Evolutionary conservation across 2,329 filamentous ascomycete species (phyloP).

Genomic region (Colletotrichum camelliae): DNA sequence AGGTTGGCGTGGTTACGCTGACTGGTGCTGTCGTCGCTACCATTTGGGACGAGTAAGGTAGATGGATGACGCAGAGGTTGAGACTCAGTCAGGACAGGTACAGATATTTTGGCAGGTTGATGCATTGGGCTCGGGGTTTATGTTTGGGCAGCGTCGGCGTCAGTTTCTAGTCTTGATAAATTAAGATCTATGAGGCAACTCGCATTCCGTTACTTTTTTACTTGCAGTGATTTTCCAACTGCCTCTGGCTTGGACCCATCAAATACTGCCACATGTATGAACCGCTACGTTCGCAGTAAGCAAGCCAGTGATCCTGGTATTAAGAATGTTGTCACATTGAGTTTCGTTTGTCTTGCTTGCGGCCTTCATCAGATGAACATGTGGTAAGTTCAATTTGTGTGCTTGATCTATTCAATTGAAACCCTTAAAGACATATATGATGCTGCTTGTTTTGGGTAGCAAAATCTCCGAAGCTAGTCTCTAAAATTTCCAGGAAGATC

Average conservation of each 20-base stretch:
- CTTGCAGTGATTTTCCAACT: not conserved
- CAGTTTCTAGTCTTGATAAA: not conserved
- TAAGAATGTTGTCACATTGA: not conserved
- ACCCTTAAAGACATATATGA: no score
- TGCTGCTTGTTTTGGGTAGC: no score
- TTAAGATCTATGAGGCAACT: not conserved
- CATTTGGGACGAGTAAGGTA: conserved; percentile 22
- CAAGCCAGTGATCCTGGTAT: not conserved
- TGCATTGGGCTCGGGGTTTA: not conserved
- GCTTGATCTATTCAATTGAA: no score
- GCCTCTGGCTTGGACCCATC: not conserved
- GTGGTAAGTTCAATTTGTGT: not conserved
- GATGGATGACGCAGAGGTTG: not conserved
- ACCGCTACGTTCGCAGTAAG: no score
- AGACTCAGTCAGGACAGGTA: not conserved
- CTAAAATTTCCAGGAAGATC: no score
- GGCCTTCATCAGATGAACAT: not conserved
- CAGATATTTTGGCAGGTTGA: not conserved
- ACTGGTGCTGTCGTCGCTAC: conserved; percentile 23
- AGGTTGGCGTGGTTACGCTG: conserved; percentile 20
- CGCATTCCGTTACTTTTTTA: accelerated
- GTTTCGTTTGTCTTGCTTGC: not conserved
- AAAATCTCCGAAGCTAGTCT: no score
- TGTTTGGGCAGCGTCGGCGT: not conserved
- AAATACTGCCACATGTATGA: not conserved